A percentile compares a stretch with the other conserved stretches of the same genome.
Conservation (phyloP, 768 basidiomycete genomes). For the Gelatoporia subvermispora region DNA sequence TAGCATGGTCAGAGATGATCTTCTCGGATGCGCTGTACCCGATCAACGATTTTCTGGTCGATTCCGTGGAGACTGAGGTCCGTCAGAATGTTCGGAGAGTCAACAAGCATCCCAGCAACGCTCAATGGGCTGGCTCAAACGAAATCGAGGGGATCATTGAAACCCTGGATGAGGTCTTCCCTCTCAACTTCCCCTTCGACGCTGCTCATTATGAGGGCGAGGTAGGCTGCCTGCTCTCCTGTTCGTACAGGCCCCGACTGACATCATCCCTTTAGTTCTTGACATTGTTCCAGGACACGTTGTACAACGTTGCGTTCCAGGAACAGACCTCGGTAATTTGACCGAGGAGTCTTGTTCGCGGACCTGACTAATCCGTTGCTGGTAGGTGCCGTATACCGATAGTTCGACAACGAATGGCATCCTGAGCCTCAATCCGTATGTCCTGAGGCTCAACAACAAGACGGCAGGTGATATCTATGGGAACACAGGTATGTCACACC, state of each 20-base stretch:
- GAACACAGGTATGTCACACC: slow-evolving; percentile 34
- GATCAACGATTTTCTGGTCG: slow-evolving; percentile 48
- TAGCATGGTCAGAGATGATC: slow-evolving; percentile 59
- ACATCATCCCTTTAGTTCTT: slow-evolving; percentile 33
- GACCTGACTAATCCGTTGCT: too few species aligned
- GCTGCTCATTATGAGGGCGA: slow-evolving; percentile 47
- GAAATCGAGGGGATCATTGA: slow-evolving; percentile 54
- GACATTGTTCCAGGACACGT: slow-evolving; percentile 46
- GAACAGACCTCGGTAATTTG: slow-evolving; percentile 44
- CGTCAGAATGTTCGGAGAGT: slow-evolving; percentile 52
- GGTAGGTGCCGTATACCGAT: slow-evolving; percentile 51
- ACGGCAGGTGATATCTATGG: slow-evolving; percentile 53
- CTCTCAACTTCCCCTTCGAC: too few species aligned
- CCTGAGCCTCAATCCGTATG: slow-evolving; percentile 51
- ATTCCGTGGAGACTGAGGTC: slow-evolving; percentile 49
- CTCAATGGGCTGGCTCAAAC: slow-evolving; percentile 58
- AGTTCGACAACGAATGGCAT: slow-evolving; percentile 56
- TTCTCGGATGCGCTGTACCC: slow-evolving; percentile 55
- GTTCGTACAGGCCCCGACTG: not conserved
- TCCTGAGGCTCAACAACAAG: slow-evolving; percentile 44
- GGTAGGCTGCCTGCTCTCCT: slow-evolving; percentile 21
- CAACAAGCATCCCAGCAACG: slow-evolving; percentile 53
- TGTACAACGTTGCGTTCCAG: slow-evolving; percentile 41
- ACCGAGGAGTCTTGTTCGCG: not conserved
- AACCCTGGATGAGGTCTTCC: slow-evolving; percentile 26